Base-by-base conservation (phyloP, 2,329 filamentous ascomycete species). In the Stachybotrys chlorohalonatus region DNA sequence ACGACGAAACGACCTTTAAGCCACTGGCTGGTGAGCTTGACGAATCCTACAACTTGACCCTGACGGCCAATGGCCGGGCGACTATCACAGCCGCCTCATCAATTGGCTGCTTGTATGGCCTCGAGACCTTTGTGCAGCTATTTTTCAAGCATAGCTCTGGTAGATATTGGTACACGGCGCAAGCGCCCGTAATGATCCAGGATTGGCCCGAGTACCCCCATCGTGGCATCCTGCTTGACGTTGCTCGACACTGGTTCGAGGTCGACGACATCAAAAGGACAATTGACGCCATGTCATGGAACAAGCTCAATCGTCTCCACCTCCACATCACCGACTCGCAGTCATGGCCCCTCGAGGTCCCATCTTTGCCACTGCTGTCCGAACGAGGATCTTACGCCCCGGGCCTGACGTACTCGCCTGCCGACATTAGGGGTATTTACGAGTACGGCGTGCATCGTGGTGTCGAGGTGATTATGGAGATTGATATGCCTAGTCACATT, bases 291-390 rank as follows among this genome's bases (percentile, higher is more conserved):
- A 71, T 88, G 59, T 75, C 87, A 1, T 90, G 84, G 80, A 90
- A 85, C 74, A 94, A 95, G 74, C 80, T 94, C 76, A 94, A 94
- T 71, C 79, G 84, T 6, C 77, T 95, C 54, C 90, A 94, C 70
- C 75, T 93, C 53, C 90, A 95, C 73, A 78, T 86, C 55, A 94
- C 89, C 5, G 90, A 95, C 69, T 84, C 86, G 15, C 90, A 95
- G 69, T 89, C 89, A 5, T 95, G 90, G 87, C 90, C 90, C 0
- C 75, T 95, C 30, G 89, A 90, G 60, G 85, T 95, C 52, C 87
- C 89, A 1, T 71, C 86, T 2, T 71, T 95, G 58, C 68, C 90
- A 4, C 80, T 86, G 56, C 75, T 95, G 2, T 78, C 89, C 3
- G 70, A 76, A 53, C 85, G 89, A 67, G 90, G 90, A 42, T 86